Evolutionary conservation across 1,284 basidiomycete genomes (phyloP).

Genomic region (Apiotrichum sp.): DNA sequence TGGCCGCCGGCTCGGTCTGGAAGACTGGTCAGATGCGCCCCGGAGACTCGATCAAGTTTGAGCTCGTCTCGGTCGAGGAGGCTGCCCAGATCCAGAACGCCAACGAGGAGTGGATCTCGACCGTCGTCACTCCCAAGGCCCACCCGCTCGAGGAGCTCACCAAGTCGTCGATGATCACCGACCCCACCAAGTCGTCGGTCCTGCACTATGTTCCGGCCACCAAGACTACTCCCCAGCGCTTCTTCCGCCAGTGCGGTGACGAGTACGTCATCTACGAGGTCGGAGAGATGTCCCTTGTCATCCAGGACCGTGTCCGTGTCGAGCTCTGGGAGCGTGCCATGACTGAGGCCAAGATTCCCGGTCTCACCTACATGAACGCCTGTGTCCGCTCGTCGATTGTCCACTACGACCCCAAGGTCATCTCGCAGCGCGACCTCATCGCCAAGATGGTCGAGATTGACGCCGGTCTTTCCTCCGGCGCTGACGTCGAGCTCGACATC

Average conservation of each 20-base stretch:
- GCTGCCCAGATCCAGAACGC: slow-evolving; percentile 3
- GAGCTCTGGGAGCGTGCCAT: slow-evolving; percentile 55
- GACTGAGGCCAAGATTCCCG: slow-evolving; percentile 36
- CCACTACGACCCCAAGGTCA: slow-evolving; percentile 51
- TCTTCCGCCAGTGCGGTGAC: slow-evolving; percentile 52
- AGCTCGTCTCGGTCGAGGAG: slow-evolving; percentile 50
- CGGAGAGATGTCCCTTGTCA: slow-evolving; percentile 53
- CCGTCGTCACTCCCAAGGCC: background rate
- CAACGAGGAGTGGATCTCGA: slow-evolving; percentile 12
- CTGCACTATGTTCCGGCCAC: slow-evolving; percentile 11
- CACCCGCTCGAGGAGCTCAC: slow-evolving; percentile 10
- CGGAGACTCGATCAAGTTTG: slow-evolving; percentile 29
- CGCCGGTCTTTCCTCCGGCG: slow-evolving; percentile 1
- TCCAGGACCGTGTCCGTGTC: slow-evolving; percentile 53
- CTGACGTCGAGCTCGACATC: slow-evolving; percentile 50
- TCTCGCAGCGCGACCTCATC: slow-evolving; percentile 50
- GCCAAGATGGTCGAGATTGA: slow-evolving; percentile 35
- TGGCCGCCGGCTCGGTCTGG: slow-evolving; percentile 20
- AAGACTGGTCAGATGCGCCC: slow-evolving; percentile 40
- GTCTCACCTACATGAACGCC: slow-evolving; percentile 52
- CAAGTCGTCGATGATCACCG: slow-evolving; percentile 3
- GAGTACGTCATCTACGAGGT: slow-evolving; percentile 58
- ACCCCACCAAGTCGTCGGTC: slow-evolving; percentile 12
- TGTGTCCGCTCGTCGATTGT: slow-evolving; percentile 59
- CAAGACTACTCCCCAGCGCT: slow-evolving; percentile 6